A percentile compares a stretch with the other conserved stretches of the same genome.
These are phyloP conservation scores for Eucommia ulmoides DNA, from an alignment of 257 asterid genomes.

Conservation along the genomic window DNA sequence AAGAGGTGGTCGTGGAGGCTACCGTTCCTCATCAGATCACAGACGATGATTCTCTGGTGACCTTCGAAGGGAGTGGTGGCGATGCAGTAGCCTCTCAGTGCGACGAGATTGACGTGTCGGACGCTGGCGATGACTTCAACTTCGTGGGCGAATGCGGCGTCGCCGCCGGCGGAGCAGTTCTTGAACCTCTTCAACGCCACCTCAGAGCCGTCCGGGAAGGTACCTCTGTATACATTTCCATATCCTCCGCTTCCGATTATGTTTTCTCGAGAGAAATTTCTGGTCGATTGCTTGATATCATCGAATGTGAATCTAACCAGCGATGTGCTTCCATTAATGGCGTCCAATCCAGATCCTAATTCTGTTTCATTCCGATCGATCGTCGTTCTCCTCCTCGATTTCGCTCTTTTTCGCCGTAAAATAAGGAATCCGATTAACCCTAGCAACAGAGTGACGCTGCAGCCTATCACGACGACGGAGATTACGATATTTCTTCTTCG, in stretches of 20 bases:
- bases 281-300: conserved; percentile 50
- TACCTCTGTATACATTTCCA: conserved; percentile 80
- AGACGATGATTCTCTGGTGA: conserved; percentile 77
- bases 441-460: conserved; percentile 13
- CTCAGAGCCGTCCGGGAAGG: conserved; percentile 55
- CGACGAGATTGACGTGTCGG: conserved; percentile 69
- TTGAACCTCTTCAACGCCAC: conserved; percentile 86
- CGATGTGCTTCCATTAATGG: conserved; percentile 55
- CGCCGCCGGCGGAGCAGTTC: conserved; percentile 74
- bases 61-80: conserved; percentile 68
- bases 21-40: conserved; percentile 81
- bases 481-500: conserved; percentile 22
- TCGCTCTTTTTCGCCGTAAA: conserved; percentile 17
- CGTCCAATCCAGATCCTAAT: conserved; percentile 35
- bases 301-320: conserved; percentile 48
- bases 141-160: conserved; percentile 55
- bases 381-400: conserved; percentile 11
- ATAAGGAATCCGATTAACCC: conserved; percentile 24
- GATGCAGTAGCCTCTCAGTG: conserved; percentile 73
- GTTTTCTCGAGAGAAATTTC: conserved; percentile 37
- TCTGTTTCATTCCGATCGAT: conserved; percentile 9
- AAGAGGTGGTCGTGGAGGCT: conserved; percentile 77
- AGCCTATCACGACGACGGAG: conserved; percentile 18
- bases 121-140: conserved; percentile 85
- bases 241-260: conserved; percentile 83